Conservation (phyloP, 441 rosid genomes). For the Daphne laureola region DNA sequence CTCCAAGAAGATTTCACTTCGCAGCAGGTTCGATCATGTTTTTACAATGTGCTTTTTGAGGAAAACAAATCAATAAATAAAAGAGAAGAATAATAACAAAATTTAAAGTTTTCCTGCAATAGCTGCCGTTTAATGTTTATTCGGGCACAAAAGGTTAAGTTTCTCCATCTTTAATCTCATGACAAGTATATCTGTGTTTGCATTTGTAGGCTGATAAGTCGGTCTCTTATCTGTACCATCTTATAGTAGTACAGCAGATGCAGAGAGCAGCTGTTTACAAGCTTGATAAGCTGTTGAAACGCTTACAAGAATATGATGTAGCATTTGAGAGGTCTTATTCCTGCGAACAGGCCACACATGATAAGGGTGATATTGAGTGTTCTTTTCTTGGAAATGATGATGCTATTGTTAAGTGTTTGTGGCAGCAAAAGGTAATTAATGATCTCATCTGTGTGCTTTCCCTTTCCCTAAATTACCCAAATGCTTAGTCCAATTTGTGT, state of each 20-base stretch:
- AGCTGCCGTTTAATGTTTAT: no score
- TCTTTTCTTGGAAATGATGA: slow-evolving; percentile 45
- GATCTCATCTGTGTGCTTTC: slow-evolving; percentile 1
- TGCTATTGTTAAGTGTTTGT: slow-evolving; percentile 47
- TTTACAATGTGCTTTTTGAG: no score
- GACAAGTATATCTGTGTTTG: slow-evolving; percentile 4
- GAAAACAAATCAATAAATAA: no score
- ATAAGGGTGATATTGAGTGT: slow-evolving; percentile 23
- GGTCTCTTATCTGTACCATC: slow-evolving; percentile 79
- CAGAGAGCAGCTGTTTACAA: slow-evolving; percentile 65
- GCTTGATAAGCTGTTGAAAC: slow-evolving; percentile 45
- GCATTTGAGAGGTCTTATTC: slow-evolving; percentile 34
- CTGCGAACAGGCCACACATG: slow-evolving; percentile 18
- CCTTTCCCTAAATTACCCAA: neutral
- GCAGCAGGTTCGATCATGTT: slow-evolving; percentile 55
- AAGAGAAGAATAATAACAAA: no score
- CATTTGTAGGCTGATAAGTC: slow-evolving; percentile 56
- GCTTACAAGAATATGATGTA: slow-evolving; percentile 36
- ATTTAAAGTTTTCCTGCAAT: no score
- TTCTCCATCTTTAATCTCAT: no score
- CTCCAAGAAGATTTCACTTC: slow-evolving; percentile 68
- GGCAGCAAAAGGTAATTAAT: slow-evolving; percentile 73
- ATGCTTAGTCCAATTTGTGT: neutral
- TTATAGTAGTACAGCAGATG: slow-evolving; percentile 62
- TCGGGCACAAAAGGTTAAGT: no score